phyloP scores from a whole-genome alignment of 768 basidiomycete genomes.

The Sutorius australiensis region DNA sequence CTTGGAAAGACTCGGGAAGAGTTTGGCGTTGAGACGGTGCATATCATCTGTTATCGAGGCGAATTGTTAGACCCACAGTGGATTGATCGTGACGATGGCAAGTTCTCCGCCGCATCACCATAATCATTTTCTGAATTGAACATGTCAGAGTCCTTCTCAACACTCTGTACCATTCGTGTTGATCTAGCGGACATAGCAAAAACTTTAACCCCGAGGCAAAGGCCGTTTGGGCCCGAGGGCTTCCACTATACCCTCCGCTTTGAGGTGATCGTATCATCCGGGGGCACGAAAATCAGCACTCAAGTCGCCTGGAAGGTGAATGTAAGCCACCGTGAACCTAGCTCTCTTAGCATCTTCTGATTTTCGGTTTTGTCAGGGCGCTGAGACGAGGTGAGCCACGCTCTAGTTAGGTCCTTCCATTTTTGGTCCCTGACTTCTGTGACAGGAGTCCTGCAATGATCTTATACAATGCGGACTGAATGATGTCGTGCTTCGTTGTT shows the following conservation, averaged over 20 bases:
- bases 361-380: neutral
- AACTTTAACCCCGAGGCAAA: neutral
- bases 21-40: neutral
- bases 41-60: constrained; percentile 17
- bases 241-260: constrained; percentile 3
- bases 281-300: constrained; percentile 25
- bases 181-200: constrained; percentile 7
- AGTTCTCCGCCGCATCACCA: neutral
- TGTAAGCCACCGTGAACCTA: neutral
- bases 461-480: constrained; percentile 5
- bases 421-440: neutral
- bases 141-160: constrained; percentile 10
- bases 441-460: constrained; percentile 3
- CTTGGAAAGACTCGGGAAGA: neutral
- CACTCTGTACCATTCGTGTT: constrained; percentile 6
- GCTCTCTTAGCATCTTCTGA: neutral
- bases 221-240: neutral
- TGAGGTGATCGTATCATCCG: constrained; percentile 15
- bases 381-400: constrained; percentile 8
- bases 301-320: constrained; percentile 12
- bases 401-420: no score
- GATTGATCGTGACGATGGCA: constrained; percentile 7
- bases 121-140: neutral
- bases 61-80: constrained; percentile 4
- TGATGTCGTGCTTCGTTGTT: neutral